Conservation (phyloP, 768 basidiomycete genomes). For the Suillus subaureus region DNA sequence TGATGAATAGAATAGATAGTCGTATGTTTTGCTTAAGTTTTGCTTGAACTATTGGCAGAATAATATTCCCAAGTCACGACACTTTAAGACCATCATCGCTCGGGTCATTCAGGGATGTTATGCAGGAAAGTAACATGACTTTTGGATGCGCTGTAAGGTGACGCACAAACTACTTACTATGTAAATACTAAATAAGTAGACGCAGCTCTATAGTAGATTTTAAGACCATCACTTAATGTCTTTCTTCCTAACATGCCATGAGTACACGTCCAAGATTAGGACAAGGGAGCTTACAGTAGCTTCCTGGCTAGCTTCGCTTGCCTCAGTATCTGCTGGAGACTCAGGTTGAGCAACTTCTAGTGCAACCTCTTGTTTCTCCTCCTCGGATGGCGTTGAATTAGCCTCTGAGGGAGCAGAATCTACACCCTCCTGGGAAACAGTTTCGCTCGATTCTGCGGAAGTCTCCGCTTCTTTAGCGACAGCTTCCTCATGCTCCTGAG, state of each 20-base stretch:
- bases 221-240: neutral
- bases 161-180: neutral
- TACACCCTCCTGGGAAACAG: neutral
- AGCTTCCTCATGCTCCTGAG: slow-evolving; percentile 29
- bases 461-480: slow-evolving; percentile 12
- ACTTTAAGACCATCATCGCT: neutral
- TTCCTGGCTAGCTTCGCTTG: neutral
- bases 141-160: neutral
- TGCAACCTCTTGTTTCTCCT: neutral
- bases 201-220: slow-evolving; percentile 1
- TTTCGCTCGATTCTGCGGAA: neutral
- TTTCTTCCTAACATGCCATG: slow-evolving; percentile 1
- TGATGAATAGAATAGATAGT: neutral
- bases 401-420: neutral
- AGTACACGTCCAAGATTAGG: neutral
- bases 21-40: neutral
- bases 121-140: slow-evolving; percentile 1
- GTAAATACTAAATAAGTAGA: slow-evolving; percentile 9
- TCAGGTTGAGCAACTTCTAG: neutral
- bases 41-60: neutral
- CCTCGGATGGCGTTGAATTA: neutral
- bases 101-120: neutral
- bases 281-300: neutral
- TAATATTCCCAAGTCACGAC: neutral
- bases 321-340: neutral